These are phyloP conservation scores for Phytophthora pluvialis DNA, from an alignment of 352 stramenopile genomes.

Conservation along the genomic window DNA sequence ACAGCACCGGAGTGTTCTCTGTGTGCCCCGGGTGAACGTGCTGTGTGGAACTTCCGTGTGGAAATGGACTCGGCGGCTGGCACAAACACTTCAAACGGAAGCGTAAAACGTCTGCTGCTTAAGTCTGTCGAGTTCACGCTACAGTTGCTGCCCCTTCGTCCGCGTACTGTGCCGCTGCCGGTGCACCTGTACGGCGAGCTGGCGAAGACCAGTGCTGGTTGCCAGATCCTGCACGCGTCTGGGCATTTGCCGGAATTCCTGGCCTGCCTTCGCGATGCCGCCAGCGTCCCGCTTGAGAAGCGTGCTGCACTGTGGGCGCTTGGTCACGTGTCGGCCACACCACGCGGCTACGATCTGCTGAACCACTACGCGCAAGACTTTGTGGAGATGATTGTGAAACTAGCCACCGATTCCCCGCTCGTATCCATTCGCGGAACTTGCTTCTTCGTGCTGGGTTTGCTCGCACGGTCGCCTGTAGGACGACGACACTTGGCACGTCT, in stretches of 20 bases:
- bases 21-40: constrained; percentile 80
- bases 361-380: constrained; percentile 84
- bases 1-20: constrained; percentile 73
- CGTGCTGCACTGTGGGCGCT: constrained; percentile 86
- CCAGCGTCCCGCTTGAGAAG: constrained; percentile 86
- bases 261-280: constrained; percentile 76
- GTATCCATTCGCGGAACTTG: constrained; percentile 88
- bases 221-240: constrained; percentile 79
- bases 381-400: constrained; percentile 87
- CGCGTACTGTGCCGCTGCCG: constrained; percentile 78
- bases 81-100: constrained; percentile 51
- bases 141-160: constrained; percentile 79
- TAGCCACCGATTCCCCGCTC: constrained; percentile 81
- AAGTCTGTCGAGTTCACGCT: constrained; percentile 92
- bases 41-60: constrained; percentile 91
- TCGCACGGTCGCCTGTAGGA: constrained; percentile 70
- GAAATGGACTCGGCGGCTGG: constrained; percentile 74
- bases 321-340: constrained; percentile 82
- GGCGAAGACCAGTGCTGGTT: constrained; percentile 83
- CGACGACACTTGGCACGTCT: constrained; percentile 71
- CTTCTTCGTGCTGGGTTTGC: constrained; percentile 85
- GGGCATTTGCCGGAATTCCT: constrained; percentile 88
- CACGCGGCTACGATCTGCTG: constrained; percentile 82
- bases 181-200: constrained; percentile 88
- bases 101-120: constrained; percentile 79